phyloP scores from a whole-genome alignment of 441 rosid species.

The Mallotus japonicus region DNA sequence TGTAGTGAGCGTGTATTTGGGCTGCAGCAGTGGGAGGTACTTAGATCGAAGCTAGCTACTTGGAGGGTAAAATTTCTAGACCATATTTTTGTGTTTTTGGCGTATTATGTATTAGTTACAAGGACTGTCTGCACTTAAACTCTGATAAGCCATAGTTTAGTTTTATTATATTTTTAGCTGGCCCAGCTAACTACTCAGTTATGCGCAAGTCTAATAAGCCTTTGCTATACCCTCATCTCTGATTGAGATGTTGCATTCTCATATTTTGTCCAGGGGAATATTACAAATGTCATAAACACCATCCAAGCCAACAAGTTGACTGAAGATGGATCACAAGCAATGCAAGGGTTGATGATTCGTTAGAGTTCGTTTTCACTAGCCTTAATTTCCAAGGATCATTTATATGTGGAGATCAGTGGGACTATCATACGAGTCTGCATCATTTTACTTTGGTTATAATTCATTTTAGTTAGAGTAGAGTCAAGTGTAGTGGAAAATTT shows the following conservation, averaged over 20 bases:
- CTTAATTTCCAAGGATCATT: not conserved
- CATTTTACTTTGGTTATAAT: not conserved
- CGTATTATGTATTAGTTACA: not conserved
- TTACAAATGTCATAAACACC: conserved; percentile 70
- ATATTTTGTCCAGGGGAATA: conserved; percentile 54
- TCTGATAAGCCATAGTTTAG: too few relatives aligned
- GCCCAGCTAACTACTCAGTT: not conserved
- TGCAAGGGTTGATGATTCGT: conserved; percentile 67
- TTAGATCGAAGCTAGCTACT: conserved; percentile 65
- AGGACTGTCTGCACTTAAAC: not conserved
- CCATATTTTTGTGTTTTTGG: not conserved
- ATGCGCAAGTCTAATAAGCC: not conserved
- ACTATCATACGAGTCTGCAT: not conserved
- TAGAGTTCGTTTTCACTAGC: conserved; percentile 21
- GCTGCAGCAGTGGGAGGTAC: conserved; percentile 72
- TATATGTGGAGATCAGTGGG: conserved; percentile 9
- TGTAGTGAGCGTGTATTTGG: conserved; percentile 78
- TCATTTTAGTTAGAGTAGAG: conserved; percentile 11
- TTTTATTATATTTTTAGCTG: not conserved
- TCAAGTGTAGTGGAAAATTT: conserved; percentile 14
- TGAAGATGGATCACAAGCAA: conserved; percentile 71
- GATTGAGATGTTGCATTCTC: not conserved
- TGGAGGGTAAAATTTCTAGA: conserved; percentile 67
- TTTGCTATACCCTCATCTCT: too few relatives aligned
- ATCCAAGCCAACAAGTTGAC: conserved; percentile 83